These are phyloP conservation scores for Microbotryum silenes-acaulis DNA, from an alignment of 1,284 basidiomycete species.

Conservation along the genomic window DNA sequence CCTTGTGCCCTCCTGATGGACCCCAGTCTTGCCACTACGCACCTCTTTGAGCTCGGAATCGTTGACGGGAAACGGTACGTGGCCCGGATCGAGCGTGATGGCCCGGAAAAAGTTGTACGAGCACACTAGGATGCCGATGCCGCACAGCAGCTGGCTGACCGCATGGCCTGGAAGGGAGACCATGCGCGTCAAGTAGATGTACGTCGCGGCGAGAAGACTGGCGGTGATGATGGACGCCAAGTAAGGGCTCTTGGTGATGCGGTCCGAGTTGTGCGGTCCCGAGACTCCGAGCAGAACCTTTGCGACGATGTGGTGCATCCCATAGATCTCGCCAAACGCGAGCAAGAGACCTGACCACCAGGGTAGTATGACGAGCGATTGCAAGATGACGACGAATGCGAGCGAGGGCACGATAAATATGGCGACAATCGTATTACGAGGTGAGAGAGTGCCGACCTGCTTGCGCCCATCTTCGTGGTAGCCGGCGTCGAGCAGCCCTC, in stretches of 20 bases:
- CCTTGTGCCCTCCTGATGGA: not conserved
- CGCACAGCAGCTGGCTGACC: conserved; percentile 66
- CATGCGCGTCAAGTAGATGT: conserved; percentile 68
- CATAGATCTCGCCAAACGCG: conserved; percentile 63
- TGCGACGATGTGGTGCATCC: conserved; percentile 85
- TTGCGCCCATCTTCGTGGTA: conserved; percentile 35
- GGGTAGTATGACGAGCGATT: conserved; percentile 68
- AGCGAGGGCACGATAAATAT: conserved; percentile 72
- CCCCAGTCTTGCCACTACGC: conserved; percentile 34
- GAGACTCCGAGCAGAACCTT: conserved; percentile 64
- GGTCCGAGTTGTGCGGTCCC: conserved; percentile 38
- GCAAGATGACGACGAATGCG: conserved; percentile 73
- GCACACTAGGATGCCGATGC: conserved; percentile 62
- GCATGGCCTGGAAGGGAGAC: conserved; percentile 66
- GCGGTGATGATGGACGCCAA: conserved; percentile 82
- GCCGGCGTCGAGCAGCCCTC: conserved; percentile 72
- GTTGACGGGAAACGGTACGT: conserved; percentile 64
- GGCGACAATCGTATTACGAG: conserved; percentile 64
- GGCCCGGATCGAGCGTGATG: conserved; percentile 82
- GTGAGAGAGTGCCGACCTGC: conserved; percentile 23
- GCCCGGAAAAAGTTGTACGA: conserved; percentile 83
- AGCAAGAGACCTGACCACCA: conserved; percentile 83
- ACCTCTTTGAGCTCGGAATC: conserved; percentile 75
- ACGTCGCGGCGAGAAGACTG: conserved; percentile 79
- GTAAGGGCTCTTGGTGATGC: conserved; percentile 56